These are phyloP conservation scores for Dioscorea dumetorum DNA, from an alignment of 106 monocot species.

Conservation along the genomic window DNA sequence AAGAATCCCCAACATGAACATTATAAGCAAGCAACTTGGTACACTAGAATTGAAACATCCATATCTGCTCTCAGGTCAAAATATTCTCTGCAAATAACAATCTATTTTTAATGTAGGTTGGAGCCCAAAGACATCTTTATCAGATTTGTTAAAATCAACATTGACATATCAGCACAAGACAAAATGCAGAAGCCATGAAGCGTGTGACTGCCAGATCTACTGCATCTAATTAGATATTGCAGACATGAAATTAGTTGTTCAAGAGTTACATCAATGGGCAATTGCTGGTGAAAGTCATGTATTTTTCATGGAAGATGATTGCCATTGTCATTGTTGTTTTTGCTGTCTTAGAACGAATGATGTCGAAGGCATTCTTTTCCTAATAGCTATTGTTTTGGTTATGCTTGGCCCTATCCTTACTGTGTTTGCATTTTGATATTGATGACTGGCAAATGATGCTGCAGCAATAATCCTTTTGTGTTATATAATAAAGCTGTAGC, in stretches of 20 bases:
- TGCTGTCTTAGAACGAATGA: too few relatives aligned
- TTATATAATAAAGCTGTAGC: too few relatives aligned
- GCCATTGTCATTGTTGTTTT: too few relatives aligned
- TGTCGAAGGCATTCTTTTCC: too few relatives aligned
- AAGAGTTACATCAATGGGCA: background rate
- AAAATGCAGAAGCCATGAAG: constrained; percentile 62
- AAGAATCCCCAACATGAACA: constrained; percentile 71
- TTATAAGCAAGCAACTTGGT: constrained; percentile 73
- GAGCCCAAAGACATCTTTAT: constrained; percentile 62
- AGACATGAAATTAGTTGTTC: background rate
- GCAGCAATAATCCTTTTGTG: too few relatives aligned
- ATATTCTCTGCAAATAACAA: too few relatives aligned
- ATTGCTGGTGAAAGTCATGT: background rate
- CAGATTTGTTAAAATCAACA: constrained; percentile 61
- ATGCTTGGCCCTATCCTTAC: too few relatives aligned
- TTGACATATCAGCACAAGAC: constrained; percentile 76
- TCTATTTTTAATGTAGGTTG: constrained; percentile 24
- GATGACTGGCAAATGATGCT: too few relatives aligned
- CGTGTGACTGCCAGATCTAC: constrained; percentile 30
- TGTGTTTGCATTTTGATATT: too few relatives aligned
- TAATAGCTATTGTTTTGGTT: too few relatives aligned
- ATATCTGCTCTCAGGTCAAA: too few relatives aligned
- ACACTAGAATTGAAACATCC: background rate
- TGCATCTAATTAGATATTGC: constrained; percentile 26
- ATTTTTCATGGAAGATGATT: too few relatives aligned